Base-by-base conservation (phyloP, 306 rosid species). In the Vicia villosa region DNA sequence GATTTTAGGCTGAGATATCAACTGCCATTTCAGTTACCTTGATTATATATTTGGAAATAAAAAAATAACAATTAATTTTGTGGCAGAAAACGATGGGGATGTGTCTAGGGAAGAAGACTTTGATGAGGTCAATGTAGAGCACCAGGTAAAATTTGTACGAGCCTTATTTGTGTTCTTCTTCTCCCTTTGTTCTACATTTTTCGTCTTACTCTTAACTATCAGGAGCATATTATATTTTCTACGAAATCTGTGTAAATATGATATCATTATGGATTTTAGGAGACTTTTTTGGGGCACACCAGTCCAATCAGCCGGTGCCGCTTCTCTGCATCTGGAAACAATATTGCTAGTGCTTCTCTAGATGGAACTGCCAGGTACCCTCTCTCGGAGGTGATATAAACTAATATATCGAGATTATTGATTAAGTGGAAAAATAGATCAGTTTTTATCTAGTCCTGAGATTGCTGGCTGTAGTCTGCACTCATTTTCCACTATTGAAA, bases 231-330 rank as follows among this genome's bases (percentile, higher is more conserved):
- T 70, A 62, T 43, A 14, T 69, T 81, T 83, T 67, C 47, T 54
- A 77, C 41, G 76, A 63, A 74, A 57, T 68, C 56, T 70, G 46
- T 60, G 4, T 83, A 77, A 89, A 72, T 58, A 62, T 79, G 51
- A 15, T 54, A 72, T 75, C 37, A 68, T 59, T 34, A 3, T 87
- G 79, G 64, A 84, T 79, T 82, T 40, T 66, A 93, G 98, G 98
- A 93, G 88, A 86, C 97, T 72, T 93, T 93, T 80, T 79, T 93
- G 88, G 98, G 98, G 69, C 98, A 93, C 80, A 90, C 96, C 20
- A 90, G 92, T 87, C 89, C 91, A 64, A 93, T 90, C 79, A 90
- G 84, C 74, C 74, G 96, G n/a, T 93, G 98, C 77, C 82, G 90
- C 74, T 93, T 93, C 76, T 93, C 98, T 79, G 89, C 92, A 20